These are phyloP conservation scores for Nicotiana noctiflora DNA, from an alignment of 257 asterid species.

Conservation along the genomic window DNA sequence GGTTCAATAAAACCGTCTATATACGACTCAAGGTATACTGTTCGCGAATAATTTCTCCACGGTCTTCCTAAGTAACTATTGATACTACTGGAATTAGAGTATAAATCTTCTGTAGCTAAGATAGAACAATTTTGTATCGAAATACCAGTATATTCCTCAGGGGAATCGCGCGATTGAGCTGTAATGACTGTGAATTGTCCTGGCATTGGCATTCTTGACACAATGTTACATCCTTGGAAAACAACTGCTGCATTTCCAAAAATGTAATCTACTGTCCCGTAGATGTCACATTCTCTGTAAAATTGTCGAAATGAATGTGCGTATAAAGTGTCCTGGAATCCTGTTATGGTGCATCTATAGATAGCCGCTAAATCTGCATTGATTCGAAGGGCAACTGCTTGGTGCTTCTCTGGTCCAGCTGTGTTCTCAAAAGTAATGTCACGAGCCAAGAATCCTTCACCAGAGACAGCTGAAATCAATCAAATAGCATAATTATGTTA, in stretches of 20 bases:
- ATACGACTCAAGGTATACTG: constrained; percentile 61
- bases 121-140: constrained; percentile 76
- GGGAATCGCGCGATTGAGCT: constrained; percentile 54
- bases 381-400: constrained; percentile 84
- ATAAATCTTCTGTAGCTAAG: constrained; percentile 48
- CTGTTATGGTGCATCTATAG: constrained; percentile 52
- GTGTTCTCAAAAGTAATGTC: constrained; percentile 71
- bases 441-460: constrained; percentile 79
- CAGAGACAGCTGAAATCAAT: constrained; percentile 58
- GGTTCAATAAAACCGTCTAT: constrained; percentile 46
- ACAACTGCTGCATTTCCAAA: constrained; percentile 84
- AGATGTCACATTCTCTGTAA: constrained; percentile 75
- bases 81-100: constrained; percentile 25
- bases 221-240: constrained; percentile 66
- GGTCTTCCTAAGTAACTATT: constrained; percentile 77
- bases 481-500: background rate
- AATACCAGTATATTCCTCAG: constrained; percentile 57
- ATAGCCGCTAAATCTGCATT: constrained; percentile 65
- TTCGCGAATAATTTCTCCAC: constrained; percentile 60
- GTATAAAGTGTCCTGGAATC: constrained; percentile 75
- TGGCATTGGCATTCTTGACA: constrained; percentile 58
- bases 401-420: constrained; percentile 76
- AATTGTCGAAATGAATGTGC: constrained; percentile 78
- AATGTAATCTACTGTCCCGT: constrained; percentile 81
- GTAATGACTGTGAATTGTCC: constrained; percentile 69